A percentile compares a stretch with the other conserved stretches of the same genome.
These are phyloP conservation scores for Yarrowia sp. DNA, from an alignment of 805 yeast genomes.

Conservation along the genomic window DNA sequence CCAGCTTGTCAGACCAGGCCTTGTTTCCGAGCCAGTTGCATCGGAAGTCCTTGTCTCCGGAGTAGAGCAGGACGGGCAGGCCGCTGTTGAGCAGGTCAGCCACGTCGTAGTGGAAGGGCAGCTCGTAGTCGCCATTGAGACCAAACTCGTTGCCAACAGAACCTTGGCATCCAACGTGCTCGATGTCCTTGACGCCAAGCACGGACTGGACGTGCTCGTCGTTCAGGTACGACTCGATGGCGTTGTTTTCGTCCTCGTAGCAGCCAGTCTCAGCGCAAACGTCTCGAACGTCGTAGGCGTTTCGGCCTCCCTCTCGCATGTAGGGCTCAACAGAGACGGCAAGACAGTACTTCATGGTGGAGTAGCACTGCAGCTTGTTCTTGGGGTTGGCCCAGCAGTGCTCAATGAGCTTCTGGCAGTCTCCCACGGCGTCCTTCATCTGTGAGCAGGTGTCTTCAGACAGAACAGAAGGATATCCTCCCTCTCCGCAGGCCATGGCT, in stretches of 20 bases:
- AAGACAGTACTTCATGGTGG: constrained; percentile 72
- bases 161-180: constrained; percentile 46
- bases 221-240: constrained; percentile 71
- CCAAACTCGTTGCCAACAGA: constrained; percentile 77
- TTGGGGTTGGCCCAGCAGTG: constrained; percentile 69
- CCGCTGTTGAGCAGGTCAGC: constrained; percentile 66
- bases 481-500: constrained; percentile 92
- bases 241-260: constrained; percentile 65
- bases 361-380: constrained; percentile 68
- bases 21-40: constrained; percentile 96
- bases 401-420: constrained; percentile 61
- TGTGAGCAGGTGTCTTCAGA: constrained; percentile 61
- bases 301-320: constrained; percentile 51
- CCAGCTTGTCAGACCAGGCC: constrained; percentile 76
- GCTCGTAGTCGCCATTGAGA: constrained; percentile 88
- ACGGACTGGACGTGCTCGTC: constrained; percentile 66
- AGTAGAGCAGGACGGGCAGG: constrained; percentile 82
- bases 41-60: constrained; percentile 94
- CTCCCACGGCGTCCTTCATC: constrained; percentile 60
- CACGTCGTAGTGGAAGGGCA: constrained; percentile 76
- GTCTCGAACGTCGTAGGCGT: constrained; percentile 63
- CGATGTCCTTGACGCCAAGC: constrained; percentile 83
- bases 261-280: constrained; percentile 48
- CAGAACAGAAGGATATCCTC: constrained; percentile 72
- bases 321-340: constrained; percentile 60